A percentile compares a stretch with the other conserved stretches of the same genome.
These are phyloP conservation scores for Nicotiana tabacum DNA, from an alignment of 257 asterid genomes.

Conservation along the genomic window DNA sequence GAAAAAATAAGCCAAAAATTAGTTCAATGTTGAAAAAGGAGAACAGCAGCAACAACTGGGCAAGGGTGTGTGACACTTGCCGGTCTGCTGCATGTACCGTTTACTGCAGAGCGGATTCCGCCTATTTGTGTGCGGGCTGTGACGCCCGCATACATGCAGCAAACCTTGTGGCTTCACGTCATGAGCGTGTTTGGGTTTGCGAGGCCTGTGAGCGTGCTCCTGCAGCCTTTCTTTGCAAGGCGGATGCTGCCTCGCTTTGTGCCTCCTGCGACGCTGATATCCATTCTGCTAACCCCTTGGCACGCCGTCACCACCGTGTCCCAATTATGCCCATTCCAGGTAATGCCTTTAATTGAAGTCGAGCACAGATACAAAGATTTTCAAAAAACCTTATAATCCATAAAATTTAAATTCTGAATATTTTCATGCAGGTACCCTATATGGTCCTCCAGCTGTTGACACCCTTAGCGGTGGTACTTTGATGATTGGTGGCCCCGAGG, in stretches of 20 bases:
- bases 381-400: not conserved
- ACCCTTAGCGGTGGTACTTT: conserved; percentile 3
- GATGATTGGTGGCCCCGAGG: conserved; percentile 1
- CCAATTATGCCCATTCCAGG: conserved; percentile 40
- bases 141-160: conserved; percentile 48
- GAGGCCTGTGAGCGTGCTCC: conserved; percentile 64
- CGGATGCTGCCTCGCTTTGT: conserved; percentile 80
- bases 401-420: not conserved
- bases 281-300: conserved; percentile 82
- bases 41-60: conserved; percentile 28
- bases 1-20: not conserved
- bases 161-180: conserved; percentile 28
- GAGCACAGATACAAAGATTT: too few relatives aligned
- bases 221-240: conserved; percentile 67
- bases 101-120: conserved; percentile 54
- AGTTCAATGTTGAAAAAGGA: conserved; percentile 33
- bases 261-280: conserved; percentile 62
- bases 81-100: conserved; percentile 40
- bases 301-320: conserved; percentile 85
- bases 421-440: conserved; percentile 12
- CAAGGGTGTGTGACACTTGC: conserved; percentile 52
- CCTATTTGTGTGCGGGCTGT: conserved; percentile 54
- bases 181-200: conserved; percentile 53
- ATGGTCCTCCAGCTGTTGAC: conserved; percentile 19
- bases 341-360: not conserved